These are phyloP conservation scores for Aristolochia fimbriata DNA, from an alignment of 164 flowering plant genomes.

Conservation along the genomic window DNA sequence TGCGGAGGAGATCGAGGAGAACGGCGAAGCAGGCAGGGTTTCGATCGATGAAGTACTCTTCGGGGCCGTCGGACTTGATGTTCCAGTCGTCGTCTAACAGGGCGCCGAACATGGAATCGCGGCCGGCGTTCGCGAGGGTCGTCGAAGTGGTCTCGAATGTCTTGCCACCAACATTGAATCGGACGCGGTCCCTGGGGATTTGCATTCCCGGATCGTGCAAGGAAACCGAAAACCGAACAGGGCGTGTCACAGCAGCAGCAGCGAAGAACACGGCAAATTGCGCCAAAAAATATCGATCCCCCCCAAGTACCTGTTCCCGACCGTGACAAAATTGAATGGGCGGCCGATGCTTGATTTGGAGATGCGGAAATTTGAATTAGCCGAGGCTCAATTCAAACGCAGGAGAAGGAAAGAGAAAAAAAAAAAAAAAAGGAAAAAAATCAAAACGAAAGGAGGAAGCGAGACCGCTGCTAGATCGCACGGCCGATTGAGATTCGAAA, in stretches of 20 bases:
- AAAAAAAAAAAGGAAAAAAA: too few species aligned
- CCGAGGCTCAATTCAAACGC: too few species aligned
- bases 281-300: too few species aligned
- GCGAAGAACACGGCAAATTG: too few species aligned
- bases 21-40: slow-evolving; percentile 74
- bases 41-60: slow-evolving; percentile 61
- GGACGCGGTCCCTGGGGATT: slow-evolving; percentile 32
- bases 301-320: too few species aligned
- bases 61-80: slow-evolving; percentile 10
- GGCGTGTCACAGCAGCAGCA: too few species aligned
- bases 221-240: too few species aligned
- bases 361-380: neutral
- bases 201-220: neutral
- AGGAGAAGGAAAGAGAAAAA: too few species aligned
- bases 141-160: slow-evolving; percentile 77
- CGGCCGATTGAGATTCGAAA: too few species aligned
- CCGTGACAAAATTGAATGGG: neutral
- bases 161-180: slow-evolving; percentile 77
- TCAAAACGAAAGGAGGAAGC: too few species aligned
- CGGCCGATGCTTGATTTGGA: neutral
- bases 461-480: too few species aligned
- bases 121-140: slow-evolving; percentile 73
- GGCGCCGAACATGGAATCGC: slow-evolving; percentile 65
- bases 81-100: slow-evolving; percentile 75
- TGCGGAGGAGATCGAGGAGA: slow-evolving; percentile 74